phyloP scores from a whole-genome alignment of 1,284 basidiomycete genomes.

The Pterula multifida region DNA sequence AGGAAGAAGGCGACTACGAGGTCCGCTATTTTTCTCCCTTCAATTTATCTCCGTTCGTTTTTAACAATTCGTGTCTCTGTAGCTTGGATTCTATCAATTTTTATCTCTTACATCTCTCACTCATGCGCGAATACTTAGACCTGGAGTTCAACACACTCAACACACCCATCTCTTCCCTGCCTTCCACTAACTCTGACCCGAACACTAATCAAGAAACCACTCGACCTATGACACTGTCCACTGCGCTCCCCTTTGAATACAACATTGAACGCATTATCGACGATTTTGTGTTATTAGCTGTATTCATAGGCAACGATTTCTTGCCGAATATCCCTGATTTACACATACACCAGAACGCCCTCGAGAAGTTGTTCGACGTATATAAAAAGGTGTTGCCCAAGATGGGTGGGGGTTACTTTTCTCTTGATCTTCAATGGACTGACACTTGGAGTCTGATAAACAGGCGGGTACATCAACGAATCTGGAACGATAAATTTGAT shows the following conservation, averaged over 20 bases:
- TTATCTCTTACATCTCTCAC: constrained; percentile 87
- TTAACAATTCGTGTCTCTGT: constrained; percentile 10
- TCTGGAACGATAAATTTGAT: constrained; percentile 72
- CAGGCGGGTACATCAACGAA: constrained; percentile 93
- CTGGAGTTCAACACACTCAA: constrained; percentile 58
- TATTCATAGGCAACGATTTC: constrained; percentile 97
- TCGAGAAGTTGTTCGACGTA: constrained; percentile 87
- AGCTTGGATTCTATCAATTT: constrained; percentile 87
- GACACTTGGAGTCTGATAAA: background rate
- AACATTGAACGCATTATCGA: constrained; percentile 77
- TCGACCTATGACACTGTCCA: background rate
- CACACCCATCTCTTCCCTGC: background rate
- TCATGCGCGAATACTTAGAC: constrained; percentile 95
- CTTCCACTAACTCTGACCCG: background rate
- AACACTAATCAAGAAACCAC: background rate
- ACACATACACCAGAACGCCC: constrained; percentile 95
- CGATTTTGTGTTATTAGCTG: constrained; percentile 93
- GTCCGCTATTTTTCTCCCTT: constrained; percentile 26
- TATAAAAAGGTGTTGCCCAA: constrained; percentile 87
- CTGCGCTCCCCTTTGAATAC: background rate
- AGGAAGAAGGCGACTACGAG: constrained; percentile 57
- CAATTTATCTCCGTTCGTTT: background rate
- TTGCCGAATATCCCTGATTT: constrained; percentile 92
- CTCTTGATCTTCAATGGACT: background rate
- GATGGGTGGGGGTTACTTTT: constrained; percentile 41